phyloP scores from a whole-genome alignment of 495 filamentous ascomycete species.

The Venustampulla echinocandica region DNA sequence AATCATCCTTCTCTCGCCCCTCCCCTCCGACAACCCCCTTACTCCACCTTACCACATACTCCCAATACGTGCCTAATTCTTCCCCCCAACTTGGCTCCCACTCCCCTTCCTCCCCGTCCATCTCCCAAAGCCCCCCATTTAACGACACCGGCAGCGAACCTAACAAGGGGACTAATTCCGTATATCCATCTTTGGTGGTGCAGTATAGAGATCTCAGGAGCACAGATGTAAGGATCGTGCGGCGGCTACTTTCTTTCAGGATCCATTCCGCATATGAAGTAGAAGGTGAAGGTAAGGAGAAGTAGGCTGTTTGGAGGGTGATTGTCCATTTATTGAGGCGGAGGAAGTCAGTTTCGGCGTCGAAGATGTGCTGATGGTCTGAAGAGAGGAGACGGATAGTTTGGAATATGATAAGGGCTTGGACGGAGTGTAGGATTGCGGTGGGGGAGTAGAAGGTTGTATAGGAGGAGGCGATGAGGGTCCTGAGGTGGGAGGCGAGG shows the following conservation, averaged over 20 bases:
- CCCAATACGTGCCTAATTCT: neutral
- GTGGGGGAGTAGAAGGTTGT: neutral
- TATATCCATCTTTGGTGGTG: slow-evolving; percentile 1
- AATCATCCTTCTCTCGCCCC: neutral
- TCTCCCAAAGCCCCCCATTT: slow-evolving; percentile 1
- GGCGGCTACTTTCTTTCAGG: slow-evolving; percentile 9
- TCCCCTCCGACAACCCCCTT: neutral
- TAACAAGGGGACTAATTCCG: slow-evolving; percentile 3
- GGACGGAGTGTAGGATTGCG: neutral
- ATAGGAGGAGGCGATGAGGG: neutral
- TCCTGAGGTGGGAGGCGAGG: neutral
- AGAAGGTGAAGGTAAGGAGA: neutral
- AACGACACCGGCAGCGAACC: slow-evolving; percentile 7
- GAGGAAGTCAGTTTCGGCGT: slow-evolving; percentile 4
- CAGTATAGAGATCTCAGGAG: slow-evolving; percentile 2
- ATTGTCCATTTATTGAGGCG: slow-evolving; percentile 5
- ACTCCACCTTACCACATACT: neutral
- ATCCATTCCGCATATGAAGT: slow-evolving; percentile 5
- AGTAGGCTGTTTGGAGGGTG: slow-evolving; percentile 1
- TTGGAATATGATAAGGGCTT: slow-evolving; percentile 4
- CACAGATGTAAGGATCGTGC: slow-evolving; percentile 9
- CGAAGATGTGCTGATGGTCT: neutral
- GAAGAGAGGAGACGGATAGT: slow-evolving; percentile 1
- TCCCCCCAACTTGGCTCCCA: neutral
- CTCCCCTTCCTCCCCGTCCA: neutral